Conservation (phyloP, 495 filamentous ascomycete species). For the Immersiella caudata region DNA sequence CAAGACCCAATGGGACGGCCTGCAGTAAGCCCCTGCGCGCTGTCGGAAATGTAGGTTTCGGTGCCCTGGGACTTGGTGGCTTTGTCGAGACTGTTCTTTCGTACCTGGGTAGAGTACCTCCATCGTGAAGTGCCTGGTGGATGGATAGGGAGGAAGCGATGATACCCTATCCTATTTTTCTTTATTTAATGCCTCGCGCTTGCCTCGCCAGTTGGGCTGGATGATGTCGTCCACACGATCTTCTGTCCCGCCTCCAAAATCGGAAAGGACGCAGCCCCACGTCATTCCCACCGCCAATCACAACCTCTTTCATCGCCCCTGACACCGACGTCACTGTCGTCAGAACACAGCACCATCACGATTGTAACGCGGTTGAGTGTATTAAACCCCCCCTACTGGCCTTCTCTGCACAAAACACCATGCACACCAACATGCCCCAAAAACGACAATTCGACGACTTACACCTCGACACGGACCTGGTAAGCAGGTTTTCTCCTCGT, state of each 20-base stretch:
- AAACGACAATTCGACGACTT: background rate
- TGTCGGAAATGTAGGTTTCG: background rate
- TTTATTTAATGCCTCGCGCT: conserved; percentile 6
- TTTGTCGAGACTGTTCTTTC: background rate
- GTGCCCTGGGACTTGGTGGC: background rate
- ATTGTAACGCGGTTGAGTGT: background rate
- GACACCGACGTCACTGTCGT: background rate
- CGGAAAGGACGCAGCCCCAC: background rate
- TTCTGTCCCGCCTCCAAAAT: background rate
- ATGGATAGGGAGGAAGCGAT: background rate
- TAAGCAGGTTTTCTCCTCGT: background rate
- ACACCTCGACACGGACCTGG: background rate
- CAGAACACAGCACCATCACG: background rate
- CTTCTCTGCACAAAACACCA: background rate
- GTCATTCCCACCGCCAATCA: background rate
- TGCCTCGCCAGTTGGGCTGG: background rate
- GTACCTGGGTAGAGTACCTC: background rate
- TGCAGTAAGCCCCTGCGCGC: background rate
- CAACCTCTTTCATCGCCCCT: background rate
- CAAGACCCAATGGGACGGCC: conserved; percentile 3
- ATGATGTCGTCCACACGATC: conserved; percentile 6
- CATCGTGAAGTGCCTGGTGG: background rate
- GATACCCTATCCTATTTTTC: background rate
- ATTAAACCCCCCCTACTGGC: background rate
- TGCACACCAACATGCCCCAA: background rate